Evolutionary conservation across 2,329 filamentous ascomycete genomes (phyloP).

Genomic region (Colletotrichum sp.): DNA sequence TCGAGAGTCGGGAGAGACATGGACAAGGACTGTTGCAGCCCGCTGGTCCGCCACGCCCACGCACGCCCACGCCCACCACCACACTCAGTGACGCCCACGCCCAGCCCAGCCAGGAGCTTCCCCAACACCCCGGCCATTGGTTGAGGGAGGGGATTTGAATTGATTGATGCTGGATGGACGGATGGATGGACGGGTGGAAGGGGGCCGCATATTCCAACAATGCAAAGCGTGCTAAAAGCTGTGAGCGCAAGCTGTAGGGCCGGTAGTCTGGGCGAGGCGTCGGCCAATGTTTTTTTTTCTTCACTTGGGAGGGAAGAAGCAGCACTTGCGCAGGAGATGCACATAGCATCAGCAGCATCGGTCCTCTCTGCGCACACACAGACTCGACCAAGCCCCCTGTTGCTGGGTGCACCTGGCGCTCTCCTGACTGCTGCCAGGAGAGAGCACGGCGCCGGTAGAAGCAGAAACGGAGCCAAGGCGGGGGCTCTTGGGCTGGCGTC

Average conservation of each 20-base stretch:
- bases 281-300: neutral
- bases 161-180: neutral
- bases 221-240: neutral
- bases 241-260: neutral
- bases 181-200: neutral
- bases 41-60: constrained; percentile 2
- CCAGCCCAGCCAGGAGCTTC: constrained; percentile 20
- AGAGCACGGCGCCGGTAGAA: neutral
- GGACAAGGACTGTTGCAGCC: constrained; percentile 15
- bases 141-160: constrained; percentile 16
- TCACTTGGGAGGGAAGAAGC: neutral
- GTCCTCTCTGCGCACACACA: neutral
- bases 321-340: neutral
- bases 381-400: neutral
- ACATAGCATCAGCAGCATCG: neutral
- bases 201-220: neutral
- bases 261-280: neutral
- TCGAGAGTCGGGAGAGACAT: neutral
- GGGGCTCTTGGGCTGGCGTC: neutral
- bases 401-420: neutral
- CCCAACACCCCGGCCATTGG: constrained; percentile 32
- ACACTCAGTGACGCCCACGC: neutral
- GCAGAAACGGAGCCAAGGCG: neutral
- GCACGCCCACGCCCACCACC: neutral
- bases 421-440: neutral